Evolutionary conservation across 2,329 filamentous ascomycete genomes (phyloP), one percentile per base, ranked within the genome.

Genomic region (Diaporthe amygdali): DNA sequence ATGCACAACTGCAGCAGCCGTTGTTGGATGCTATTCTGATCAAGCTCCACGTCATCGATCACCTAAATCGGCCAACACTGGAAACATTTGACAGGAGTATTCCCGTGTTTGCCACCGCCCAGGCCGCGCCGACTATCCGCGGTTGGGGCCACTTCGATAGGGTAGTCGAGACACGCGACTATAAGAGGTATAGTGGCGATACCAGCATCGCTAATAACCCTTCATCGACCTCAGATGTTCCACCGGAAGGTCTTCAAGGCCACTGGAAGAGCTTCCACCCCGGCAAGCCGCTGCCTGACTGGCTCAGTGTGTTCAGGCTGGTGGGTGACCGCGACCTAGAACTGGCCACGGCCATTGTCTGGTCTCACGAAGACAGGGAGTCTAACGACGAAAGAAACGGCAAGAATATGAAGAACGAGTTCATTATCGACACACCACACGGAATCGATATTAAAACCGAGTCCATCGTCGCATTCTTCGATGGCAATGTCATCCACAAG

Each of bases 11-110:
- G 7, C 34, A 37, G 41, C 32, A 20, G 7, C 49, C 3, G 20
- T 20, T 34, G 22, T 15, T 75, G 14, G 71, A 75, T 32, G 74
- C 69, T 34, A 74, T 75, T 37, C 44, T 73, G 32, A n/a, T 75
- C 20, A 55, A 41, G 34, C 30, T 61, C 34, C n/a, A 67, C 41
- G 39, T 44, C 25, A 7, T 64, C 3, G 74, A 75, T 25, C 74
- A 75, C 61, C 39, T 70, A 30, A 44, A 75, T 49, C 41, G 68
- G 47, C 55, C 47, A 7, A 74, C 71, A 3, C 71, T 75, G 10
- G 56, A 51, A 9, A 71, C 66, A 17, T 73, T 75, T 39, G 63
- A 68, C 47, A 66, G 52, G 22, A 44, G 34, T 9, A 73, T 75
- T 14, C 74, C 74, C 14, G 55, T 75, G 17, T 61, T 75, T 25